Conservation (phyloP, 345 rosid genomes). For the Schrenkiella parvula region DNA sequence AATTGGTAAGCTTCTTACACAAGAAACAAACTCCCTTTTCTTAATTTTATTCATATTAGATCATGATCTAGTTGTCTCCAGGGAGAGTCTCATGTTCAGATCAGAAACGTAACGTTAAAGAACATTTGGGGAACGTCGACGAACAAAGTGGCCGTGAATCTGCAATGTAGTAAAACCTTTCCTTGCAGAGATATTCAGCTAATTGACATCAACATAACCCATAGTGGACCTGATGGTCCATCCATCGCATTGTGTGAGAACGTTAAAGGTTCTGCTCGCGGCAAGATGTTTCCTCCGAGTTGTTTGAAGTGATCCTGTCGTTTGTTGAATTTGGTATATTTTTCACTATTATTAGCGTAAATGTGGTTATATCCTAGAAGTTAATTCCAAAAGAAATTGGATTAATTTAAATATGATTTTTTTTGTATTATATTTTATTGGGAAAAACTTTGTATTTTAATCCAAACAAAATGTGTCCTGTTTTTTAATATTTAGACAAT, state of each 20-base stretch:
- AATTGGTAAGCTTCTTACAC: not conserved
- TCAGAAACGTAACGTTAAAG: constrained; percentile 20
- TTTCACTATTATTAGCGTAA: not conserved
- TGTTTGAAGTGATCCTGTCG: not conserved
- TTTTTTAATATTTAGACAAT: too few relatives aligned
- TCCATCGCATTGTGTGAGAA: constrained; percentile 21
- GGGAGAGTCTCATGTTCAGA: constrained; percentile 33
- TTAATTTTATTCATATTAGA: not conserved
- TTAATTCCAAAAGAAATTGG: not conserved
- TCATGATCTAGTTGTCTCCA: not conserved
- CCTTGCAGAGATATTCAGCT: constrained; percentile 28
- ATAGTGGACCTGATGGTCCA: not conserved
- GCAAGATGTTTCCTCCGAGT: constrained; percentile 15
- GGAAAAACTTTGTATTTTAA: too few relatives aligned
- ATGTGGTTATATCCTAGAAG: not conserved
- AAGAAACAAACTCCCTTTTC: not conserved
- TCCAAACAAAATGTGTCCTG: too few relatives aligned
- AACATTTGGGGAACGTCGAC: constrained; percentile 33
- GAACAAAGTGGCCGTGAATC: not conserved
- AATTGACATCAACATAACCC: constrained; percentile 16
- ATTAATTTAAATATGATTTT: not conserved
- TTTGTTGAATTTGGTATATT: not conserved
- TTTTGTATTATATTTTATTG: too few relatives aligned
- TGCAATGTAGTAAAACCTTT: constrained; percentile 22
- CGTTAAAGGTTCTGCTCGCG: not conserved